These are phyloP conservation scores for Xerocomus minutiporus DNA, from an alignment of 1,284 basidiomycete species.

Conservation along the genomic window DNA sequence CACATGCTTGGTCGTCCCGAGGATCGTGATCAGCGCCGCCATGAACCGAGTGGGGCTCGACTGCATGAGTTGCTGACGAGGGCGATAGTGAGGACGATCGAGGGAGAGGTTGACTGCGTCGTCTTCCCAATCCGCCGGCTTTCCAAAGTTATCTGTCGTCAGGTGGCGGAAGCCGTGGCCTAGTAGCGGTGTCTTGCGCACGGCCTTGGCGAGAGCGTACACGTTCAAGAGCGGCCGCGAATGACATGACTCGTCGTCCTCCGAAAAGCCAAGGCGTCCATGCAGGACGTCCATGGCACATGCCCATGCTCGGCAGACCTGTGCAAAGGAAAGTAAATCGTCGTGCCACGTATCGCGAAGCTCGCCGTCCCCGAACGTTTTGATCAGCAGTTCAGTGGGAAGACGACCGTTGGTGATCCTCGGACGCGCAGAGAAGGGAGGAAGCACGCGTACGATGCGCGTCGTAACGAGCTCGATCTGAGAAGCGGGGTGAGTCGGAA, in stretches of 20 bases:
- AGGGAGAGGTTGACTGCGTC: not conserved
- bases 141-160: constrained; percentile 17
- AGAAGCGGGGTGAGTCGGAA: constrained; percentile 12
- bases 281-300: constrained; percentile 24
- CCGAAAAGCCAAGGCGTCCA: constrained; percentile 18
- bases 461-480: constrained; percentile 21
- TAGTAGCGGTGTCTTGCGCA: constrained; percentile 8
- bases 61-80: not conserved
- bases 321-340: constrained; percentile 25
- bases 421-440: constrained; percentile 5
- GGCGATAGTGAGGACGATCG: not conserved
- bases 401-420: constrained; percentile 12
- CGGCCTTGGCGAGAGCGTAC: constrained; percentile 10
- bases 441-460: constrained; percentile 21
- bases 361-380: constrained; percentile 19
- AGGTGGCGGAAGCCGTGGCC: constrained; percentile 14
- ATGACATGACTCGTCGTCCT: constrained; percentile 3
- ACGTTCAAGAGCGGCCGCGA: constrained; percentile 11
- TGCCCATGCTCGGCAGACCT: constrained; percentile 24
- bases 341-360: constrained; percentile 18
- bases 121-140: not conserved
- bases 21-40: constrained; percentile 16
- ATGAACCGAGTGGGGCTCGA: constrained; percentile 11
- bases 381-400: constrained; percentile 23
- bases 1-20: constrained; percentile 20